A percentile compares a stretch with the other conserved stretches of the same genome.
These are phyloP conservation scores for Syncephalis plumigaleata DNA, from an alignment of 371 early-diverging fungal genomes.

Conservation along the genomic window DNA sequence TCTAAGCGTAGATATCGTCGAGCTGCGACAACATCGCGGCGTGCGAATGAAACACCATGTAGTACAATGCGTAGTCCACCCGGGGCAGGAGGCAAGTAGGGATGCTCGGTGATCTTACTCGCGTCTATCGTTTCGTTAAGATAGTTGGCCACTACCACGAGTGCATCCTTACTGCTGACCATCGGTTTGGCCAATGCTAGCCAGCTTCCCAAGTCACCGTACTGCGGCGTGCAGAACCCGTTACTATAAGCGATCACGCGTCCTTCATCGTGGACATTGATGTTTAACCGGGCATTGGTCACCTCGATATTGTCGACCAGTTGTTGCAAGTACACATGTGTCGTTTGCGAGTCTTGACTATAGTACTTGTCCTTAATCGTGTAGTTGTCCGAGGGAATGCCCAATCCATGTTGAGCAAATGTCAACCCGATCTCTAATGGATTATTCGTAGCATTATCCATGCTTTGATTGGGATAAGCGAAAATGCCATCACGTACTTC, in stretches of 20 bases:
- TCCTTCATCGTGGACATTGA: conserved; percentile 55
- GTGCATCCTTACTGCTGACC: too few species aligned
- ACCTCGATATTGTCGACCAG: conserved; percentile 51
- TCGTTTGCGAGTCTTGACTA: conserved; percentile 13
- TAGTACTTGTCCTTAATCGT: neutral
- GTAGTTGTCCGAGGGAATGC: neutral
- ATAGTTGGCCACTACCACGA: too few species aligned
- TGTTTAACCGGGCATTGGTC: conserved; percentile 59
- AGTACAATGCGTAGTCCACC: too few species aligned
- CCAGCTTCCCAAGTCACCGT: too few species aligned
- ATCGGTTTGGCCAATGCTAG: neutral
- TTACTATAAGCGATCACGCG: conserved; percentile 50
- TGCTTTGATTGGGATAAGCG: too few species aligned
- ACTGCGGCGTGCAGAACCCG: conserved; percentile 27
- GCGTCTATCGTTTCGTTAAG: too few species aligned
- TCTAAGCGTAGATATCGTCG: neutral
- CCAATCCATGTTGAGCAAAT: too few species aligned
- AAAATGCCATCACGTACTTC: too few species aligned
- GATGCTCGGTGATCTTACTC: too few species aligned
- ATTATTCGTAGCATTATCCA: too few species aligned
- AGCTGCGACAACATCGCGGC: neutral
- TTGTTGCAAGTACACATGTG: conserved; percentile 65
- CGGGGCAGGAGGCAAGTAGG: too few species aligned
- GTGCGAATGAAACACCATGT: neutral
- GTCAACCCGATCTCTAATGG: too few species aligned